Evolutionary conservation across 129 eudicot genomes (phyloP).

Genomic region (sunflower (Helianthus annuus)): DNA sequence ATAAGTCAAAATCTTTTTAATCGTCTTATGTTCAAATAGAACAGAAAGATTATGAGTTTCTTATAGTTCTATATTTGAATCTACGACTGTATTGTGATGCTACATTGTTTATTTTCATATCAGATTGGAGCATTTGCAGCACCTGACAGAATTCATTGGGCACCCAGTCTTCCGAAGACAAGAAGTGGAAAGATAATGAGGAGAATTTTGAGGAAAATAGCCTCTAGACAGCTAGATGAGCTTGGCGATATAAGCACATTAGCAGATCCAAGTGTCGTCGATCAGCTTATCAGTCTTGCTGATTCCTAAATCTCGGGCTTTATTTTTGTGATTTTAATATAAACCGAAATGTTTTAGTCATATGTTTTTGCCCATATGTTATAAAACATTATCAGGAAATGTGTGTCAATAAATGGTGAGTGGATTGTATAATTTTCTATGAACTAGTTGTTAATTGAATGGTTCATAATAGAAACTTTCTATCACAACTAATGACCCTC

Average conservation of each 20-base stretch:
- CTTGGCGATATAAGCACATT: slow-evolving; percentile 96
- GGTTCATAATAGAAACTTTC: not conserved
- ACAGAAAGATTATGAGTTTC: not conserved
- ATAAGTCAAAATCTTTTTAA: not conserved
- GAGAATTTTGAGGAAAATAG: slow-evolving; percentile 90
- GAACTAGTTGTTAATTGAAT: slow-evolving; percentile 5
- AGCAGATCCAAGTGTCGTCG: slow-evolving; percentile 86
- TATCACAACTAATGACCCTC: not conserved
- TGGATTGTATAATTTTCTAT: slow-evolving; percentile 7
- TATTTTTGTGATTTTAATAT: not conserved
- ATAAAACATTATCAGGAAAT: slow-evolving; percentile 13
- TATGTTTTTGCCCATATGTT: not conserved
- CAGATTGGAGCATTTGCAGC: slow-evolving; percentile 99
- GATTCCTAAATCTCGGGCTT: slow-evolving; percentile 37
- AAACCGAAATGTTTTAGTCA: not conserved
- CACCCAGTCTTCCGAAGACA: slow-evolving; percentile 95
- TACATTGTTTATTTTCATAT: slow-evolving; percentile 9
- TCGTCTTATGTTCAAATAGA: not conserved
- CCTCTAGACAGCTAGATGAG: slow-evolving; percentile 83
- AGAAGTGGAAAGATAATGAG: slow-evolving; percentile 99
- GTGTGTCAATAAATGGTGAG: slow-evolving; percentile 14
- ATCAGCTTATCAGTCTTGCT: slow-evolving; percentile 85
- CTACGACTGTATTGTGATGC: not conserved
- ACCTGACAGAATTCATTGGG: slow-evolving; percentile 96
- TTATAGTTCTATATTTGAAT: not conserved